Evolutionary conservation across 345 rosid species (phyloP), one percentile per base, ranked within the genome.

Genomic region (Moricandia moricandioides): DNA sequence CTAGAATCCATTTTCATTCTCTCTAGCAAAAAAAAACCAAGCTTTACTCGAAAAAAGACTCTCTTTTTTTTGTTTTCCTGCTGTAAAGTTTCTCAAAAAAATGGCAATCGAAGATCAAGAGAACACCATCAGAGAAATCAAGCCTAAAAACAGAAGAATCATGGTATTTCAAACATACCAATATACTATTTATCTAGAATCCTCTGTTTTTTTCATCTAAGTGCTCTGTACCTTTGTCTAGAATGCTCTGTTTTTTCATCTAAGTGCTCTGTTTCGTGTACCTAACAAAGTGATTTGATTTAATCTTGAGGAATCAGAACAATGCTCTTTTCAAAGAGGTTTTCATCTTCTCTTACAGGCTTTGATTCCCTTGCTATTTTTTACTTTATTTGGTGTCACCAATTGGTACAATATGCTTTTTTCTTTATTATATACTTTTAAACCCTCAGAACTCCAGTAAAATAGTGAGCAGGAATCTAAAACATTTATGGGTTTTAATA

Each of bases 71-170:
- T 47, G 52, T 16, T 47, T 33, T 27, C 9, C 14, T 45, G 17
- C 62, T 0, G 55, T 55, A 56, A 56, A 37, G 65, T 49, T 55
- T 35, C 40, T 63, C 40, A 29, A 56, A 1, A 81, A 80, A 85
- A 90, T 92, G 97, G 92, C 96, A 75, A 92, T 92, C 80, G 96
- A 88, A 18, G 86, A 85, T 76, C 93, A 90, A 59, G 92, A 91
- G 62, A 77, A 88, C 69, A 62, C 93, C 21, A 88, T 82, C 78
- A 88, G 89, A 27, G 96, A 89, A 84, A 80, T 90, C 84, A 89
- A 85, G 78, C 92, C 96, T 59, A 85, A 85, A 83, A 92, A 83
- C 83, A 74, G 92, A 8, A 86, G 92, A 90, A 87, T 88, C 79
- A 92, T 90, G 96, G 96, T 92, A 78, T 27, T 75, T 78, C 9